Base-by-base conservation (phyloP, 176 grass and related monocot genomes). In the Dendrocalamus sinicus region DNA sequence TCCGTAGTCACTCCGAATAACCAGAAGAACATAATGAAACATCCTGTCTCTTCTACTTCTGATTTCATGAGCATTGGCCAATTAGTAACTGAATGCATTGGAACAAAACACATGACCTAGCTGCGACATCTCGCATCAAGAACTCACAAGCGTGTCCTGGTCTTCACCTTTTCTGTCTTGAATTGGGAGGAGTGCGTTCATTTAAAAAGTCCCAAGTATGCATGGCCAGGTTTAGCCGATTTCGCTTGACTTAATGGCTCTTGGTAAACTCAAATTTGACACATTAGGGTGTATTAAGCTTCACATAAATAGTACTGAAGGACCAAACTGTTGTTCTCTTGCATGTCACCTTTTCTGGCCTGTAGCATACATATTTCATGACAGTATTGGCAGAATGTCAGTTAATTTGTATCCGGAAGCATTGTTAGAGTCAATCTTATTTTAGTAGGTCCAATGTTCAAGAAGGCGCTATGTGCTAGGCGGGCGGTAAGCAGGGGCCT, bases 81-180 rank as follows among this genome's bases (percentile, higher is more conserved):
- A 35, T 60, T 9, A 65, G 26, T 67, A 37, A 75, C 16, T 24
- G 17, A 79, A 84, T 46, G 35, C n/a, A 68, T 85, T 81, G 22
- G 23, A 64, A 81, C 51, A 58, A 35, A 78, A 66, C 23, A 54
- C n/a, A 60, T 59, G 15, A 80, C 16, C 35, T 35, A 53, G 67
- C 30, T 63, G 20, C 4, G 22, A 37, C 32, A 72, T 73, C 45
- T 76, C n/a, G 39, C 39, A 71, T 77, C 46, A 63, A 51, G 45
- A 79, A 71, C n/a, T 52, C 55, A 30, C 19, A 17, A 11, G 15
- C 22, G 16, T 75, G 50, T 68, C 48, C 78, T 81, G 70, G 58
- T 75, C 23, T 47, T 44, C 16, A 66, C 67, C 53, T 50, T 79
- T 14, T 10, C 32, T 72, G 19, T 12, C 12, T 12, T 72, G 69